Evolutionary conservation across 1,139 yeast genomes (phyloP).

Genomic region (Debaryomycetaceae sp.): DNA sequence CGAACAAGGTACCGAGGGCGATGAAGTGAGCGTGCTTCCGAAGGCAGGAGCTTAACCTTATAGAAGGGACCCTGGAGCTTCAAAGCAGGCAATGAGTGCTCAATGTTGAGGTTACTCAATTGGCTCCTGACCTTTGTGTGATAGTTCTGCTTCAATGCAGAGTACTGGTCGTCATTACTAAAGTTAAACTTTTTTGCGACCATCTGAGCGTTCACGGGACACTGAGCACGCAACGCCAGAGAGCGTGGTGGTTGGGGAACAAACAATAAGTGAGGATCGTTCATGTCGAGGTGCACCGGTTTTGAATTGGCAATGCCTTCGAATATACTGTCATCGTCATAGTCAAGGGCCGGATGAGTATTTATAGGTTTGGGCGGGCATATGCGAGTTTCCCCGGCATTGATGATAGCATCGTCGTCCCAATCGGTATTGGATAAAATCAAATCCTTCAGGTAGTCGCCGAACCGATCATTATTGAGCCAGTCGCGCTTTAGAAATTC

Average conservation of each 20-base stretch:
- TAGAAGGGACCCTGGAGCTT: constrained; percentile 87
- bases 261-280: constrained; percentile 72
- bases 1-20: constrained; percentile 66
- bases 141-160: constrained; percentile 70
- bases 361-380: constrained; percentile 7
- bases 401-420: constrained; percentile 61
- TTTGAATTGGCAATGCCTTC: constrained; percentile 50
- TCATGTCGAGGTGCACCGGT: constrained; percentile 61
- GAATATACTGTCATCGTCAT: constrained; percentile 71
- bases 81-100: constrained; percentile 83
- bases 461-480: constrained; percentile 26
- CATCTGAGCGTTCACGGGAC: constrained; percentile 40
- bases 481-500: constrained; percentile 28
- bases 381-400: constrained; percentile 24
- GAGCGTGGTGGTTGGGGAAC: constrained; percentile 30
- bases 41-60: constrained; percentile 62
- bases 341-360: constrained; percentile 20
- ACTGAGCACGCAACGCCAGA: constrained; percentile 18
- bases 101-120: constrained; percentile 81
- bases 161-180: constrained; percentile 84
- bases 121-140: constrained; percentile 90
- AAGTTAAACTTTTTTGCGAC: constrained; percentile 56
- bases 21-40: constrained; percentile 71
- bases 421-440: constrained; percentile 73
- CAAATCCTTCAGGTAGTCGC: constrained; percentile 44